Evolutionary conservation across 257 asterid genomes (phyloP).

Genomic region (Echites panduratus): DNA sequence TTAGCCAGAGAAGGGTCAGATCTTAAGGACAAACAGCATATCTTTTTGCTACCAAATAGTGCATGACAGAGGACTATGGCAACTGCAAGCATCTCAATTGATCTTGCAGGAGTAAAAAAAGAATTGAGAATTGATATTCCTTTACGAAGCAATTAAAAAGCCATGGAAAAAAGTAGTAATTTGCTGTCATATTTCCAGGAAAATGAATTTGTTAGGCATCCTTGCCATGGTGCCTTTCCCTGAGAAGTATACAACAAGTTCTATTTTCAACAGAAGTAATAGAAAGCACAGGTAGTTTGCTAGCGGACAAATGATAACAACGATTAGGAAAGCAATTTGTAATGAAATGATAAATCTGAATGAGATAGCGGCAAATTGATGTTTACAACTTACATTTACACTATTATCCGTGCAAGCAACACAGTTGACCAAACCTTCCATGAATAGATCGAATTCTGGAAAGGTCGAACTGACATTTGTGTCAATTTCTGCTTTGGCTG

Average conservation of each 20-base stretch:
- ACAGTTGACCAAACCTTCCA: conserved; percentile 70
- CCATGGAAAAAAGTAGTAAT: not conserved
- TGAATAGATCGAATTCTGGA: conserved; percentile 42
- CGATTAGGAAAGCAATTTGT: not conserved
- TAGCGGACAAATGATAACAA: not conserved
- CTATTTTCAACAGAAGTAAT: not conserved
- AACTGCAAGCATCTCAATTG: not conserved
- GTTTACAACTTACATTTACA: conserved; percentile 41
- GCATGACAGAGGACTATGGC: not conserved
- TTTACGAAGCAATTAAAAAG: not conserved
- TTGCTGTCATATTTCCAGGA: not conserved
- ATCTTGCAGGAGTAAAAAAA: not conserved
- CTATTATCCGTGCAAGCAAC: conserved; percentile 60
- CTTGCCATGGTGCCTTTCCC: not conserved
- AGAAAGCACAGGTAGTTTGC: not conserved
- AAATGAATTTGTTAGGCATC: not conserved
- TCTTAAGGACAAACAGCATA: conserved; percentile 29
- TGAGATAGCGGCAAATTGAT: not conserved
- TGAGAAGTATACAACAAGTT: not conserved
- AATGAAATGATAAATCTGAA: not conserved
- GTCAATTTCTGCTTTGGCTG: conserved; percentile 23
- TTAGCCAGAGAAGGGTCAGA: conserved; percentile 57
- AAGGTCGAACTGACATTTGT: conserved; percentile 28
- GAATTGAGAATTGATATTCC: not conserved
- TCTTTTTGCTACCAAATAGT: not conserved